Conservation (phyloP, 306 rosid species). For the Glycyrrhiza uralensis region DNA sequence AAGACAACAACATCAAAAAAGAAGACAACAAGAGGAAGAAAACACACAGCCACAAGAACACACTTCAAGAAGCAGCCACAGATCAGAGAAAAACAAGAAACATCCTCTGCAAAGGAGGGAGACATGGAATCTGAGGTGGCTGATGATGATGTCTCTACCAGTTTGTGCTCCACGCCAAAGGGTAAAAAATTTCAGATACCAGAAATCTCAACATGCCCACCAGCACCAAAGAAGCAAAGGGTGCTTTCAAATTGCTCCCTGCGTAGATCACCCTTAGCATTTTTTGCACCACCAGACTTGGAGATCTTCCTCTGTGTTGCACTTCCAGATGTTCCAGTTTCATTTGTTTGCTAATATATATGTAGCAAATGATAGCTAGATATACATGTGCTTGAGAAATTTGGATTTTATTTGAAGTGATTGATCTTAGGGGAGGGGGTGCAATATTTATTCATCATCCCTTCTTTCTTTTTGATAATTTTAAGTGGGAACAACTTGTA, state of each 20-base stretch:
- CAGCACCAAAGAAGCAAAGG: constrained; percentile 85
- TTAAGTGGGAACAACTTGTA: constrained; percentile 31
- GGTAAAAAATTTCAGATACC: constrained; percentile 71
- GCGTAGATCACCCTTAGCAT: constrained; percentile 48
- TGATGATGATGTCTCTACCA: constrained; percentile 25
- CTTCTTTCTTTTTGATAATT: constrained; percentile 14
- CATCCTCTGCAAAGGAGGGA: background rate
- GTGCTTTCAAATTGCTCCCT: constrained; percentile 44
- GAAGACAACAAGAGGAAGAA: constrained; percentile 27
- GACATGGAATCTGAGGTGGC: constrained; percentile 23
- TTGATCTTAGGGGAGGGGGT: constrained; percentile 23
- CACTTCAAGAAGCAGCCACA: constrained; percentile 34
- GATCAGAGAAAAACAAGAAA: constrained; percentile 9
- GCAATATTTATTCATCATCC: constrained; percentile 21
- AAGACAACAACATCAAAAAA: constrained; percentile 26
- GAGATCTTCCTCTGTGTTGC: constrained; percentile 63
- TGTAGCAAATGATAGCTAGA: background rate
- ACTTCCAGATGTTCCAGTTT: constrained; percentile 56
- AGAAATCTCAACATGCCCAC: constrained; percentile 65
- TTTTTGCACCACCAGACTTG: constrained; percentile 75
- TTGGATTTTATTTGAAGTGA: constrained; percentile 21
- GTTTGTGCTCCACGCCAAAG: constrained; percentile 71
- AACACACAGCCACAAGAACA: constrained; percentile 33
- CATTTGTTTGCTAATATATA: constrained; percentile 20
- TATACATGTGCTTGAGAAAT: constrained; percentile 9